These are phyloP conservation scores for Erythrobasidium yunnanense DNA, from an alignment of 768 basidiomycete genomes.

Conservation along the genomic window DNA sequence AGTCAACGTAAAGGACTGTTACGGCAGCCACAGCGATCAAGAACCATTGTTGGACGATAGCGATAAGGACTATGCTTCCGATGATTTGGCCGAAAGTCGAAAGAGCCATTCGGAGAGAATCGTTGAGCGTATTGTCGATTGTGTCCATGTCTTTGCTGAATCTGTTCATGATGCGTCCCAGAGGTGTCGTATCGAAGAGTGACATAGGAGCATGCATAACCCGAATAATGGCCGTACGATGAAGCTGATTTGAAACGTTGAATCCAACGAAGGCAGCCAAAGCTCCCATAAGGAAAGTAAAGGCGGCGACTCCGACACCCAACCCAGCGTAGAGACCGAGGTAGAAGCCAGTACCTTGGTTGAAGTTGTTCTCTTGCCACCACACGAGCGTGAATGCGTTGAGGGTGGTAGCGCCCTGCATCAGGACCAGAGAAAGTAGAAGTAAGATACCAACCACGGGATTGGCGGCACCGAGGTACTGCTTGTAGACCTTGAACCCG, in stretches of 20 bases:
- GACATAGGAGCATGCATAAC: conserved; percentile 78
- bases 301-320: conserved; percentile 54
- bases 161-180: conserved; percentile 40
- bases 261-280: conserved; percentile 54
- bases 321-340: conserved; percentile 36
- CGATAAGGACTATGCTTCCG: conserved; percentile 53
- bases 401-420: conserved; percentile 63
- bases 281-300: conserved; percentile 52
- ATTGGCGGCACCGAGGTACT: conserved; percentile 60
- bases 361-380: conserved; percentile 65
- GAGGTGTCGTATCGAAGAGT: conserved; percentile 63
- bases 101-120: conserved; percentile 63
- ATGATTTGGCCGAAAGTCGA: conserved; percentile 26
- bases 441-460: conserved; percentile 59
- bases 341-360: conserved; percentile 57
- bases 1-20: conserved; percentile 54
- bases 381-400: conserved; percentile 65
- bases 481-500: conserved; percentile 36
- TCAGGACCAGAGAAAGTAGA: conserved; percentile 51
- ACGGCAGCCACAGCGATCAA: conserved; percentile 56
- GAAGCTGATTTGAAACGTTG: conserved; percentile 61
- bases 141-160: conserved; percentile 48
- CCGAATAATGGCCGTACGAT: conserved; percentile 56
- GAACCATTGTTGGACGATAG: conserved; percentile 64
- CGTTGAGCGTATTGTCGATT: conserved; percentile 57